Evolutionary conservation across 2,329 filamentous ascomycete species (phyloP), one percentile per base, ranked within the genome.

Genomic region (Lasiodiplodia hormozganensis): DNA sequence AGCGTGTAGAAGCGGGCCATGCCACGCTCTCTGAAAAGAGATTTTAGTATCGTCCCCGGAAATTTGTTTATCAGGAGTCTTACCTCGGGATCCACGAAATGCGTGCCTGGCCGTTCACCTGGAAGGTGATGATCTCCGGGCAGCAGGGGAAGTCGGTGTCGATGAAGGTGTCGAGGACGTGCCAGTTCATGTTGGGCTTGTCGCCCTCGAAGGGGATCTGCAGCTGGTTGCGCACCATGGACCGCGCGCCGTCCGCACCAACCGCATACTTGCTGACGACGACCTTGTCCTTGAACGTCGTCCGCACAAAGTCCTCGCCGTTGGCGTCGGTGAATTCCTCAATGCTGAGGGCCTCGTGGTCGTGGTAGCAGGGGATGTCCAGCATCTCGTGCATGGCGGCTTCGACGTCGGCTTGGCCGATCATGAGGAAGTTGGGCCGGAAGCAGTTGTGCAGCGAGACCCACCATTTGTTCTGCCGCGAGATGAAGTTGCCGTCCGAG

Each of bases 181-280:
- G 80, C 83, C 83, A 85, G 1, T 81, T 74, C 83, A 85, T 85
- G 69, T 84, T 83, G 0, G 84, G 83, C 69, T 85, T 85, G 0
- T 81, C 82, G 0, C 83, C 84, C 0, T 79, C 77, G 68, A 85
- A 85, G 25, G 70, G 73, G 36, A 83, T 82, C 1, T 76, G 76
- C 1, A 84, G 75, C 47, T 57, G 57, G 18, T 67, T 70, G n/a
- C 72, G 67, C 31, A 73, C 68, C 31, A 71, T 70, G 23, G 71
- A 72, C 31, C 65, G 57, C 8, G 71, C 70, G 8, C 72, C 72
- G 53, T 73, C 72, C 4, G 72, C 68, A 3, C 71, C 72, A 1
- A 73, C 58, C 38, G 70, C 71, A 40, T 67, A 73, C 54, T 68
- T 73, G 67, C 67, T 68, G 58, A 68, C 21, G 10, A 68, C 67